Conservation (phyloP, 805 yeast genomes). For the Spathaspora arborariae region DNA sequence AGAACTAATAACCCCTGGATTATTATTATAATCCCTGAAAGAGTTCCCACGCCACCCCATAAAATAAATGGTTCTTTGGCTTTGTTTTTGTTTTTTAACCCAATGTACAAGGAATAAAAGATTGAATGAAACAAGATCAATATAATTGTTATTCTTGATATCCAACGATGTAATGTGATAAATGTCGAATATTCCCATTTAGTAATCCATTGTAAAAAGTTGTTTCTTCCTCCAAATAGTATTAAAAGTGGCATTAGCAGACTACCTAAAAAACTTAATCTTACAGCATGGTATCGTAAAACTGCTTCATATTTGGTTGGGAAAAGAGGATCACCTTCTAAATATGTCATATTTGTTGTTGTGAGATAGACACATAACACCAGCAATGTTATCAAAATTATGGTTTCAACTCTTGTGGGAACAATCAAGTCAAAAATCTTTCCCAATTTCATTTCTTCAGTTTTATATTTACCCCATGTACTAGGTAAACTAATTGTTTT, state of each 20-base stretch:
- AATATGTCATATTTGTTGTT: slow-evolving; percentile 19
- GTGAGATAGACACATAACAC: slow-evolving; percentile 24
- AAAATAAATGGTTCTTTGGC: slow-evolving; percentile 11
- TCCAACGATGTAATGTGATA: slow-evolving; percentile 26
- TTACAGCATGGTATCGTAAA: slow-evolving; percentile 38
- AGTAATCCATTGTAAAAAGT: slow-evolving; percentile 35
- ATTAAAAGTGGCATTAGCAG: slow-evolving; percentile 29
- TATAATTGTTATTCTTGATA: slow-evolving; percentile 19
- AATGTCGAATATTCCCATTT: slow-evolving; percentile 33
- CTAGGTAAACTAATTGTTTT: slow-evolving; percentile 40
- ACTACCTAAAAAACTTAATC: slow-evolving; percentile 30
- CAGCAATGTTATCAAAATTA: slow-evolving; percentile 29
- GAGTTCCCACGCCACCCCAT: slow-evolving; percentile 26
- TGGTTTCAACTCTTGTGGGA: slow-evolving; percentile 38
- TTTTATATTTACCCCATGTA: slow-evolving; percentile 20
- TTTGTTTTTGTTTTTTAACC: slow-evolving; percentile 8
- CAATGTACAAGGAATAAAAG: slow-evolving; percentile 12
- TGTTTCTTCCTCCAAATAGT: slow-evolving; percentile 34
- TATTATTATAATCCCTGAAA: slow-evolving; percentile 38
- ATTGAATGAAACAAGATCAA: slow-evolving; percentile 27
- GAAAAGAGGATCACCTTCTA: slow-evolving; percentile 35
- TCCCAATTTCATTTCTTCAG: slow-evolving; percentile 20
- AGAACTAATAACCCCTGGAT: slow-evolving; percentile 44
- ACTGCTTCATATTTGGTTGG: slow-evolving; percentile 27
- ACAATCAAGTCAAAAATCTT: slow-evolving; percentile 27